A percentile compares a stretch with the other conserved stretches of the same genome.
phyloP scores from a whole-genome alignment of 306 rosid species.

The Glycine tomentella region DNA sequence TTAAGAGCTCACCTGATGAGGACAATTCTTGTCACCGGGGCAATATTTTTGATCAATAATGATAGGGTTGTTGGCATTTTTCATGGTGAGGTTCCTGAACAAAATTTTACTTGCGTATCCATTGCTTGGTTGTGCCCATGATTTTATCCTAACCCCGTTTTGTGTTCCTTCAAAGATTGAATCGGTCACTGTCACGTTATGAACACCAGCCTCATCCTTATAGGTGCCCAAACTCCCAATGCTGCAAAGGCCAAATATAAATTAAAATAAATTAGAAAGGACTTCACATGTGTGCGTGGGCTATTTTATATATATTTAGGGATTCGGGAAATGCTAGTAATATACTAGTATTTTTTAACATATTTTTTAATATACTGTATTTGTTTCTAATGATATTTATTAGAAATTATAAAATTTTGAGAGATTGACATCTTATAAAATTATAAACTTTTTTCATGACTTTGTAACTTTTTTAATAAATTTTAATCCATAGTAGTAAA shows the following conservation, averaged over 20 bases:
- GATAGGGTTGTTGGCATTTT: slow-evolving; percentile 52
- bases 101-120: slow-evolving; percentile 45
- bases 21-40: slow-evolving; percentile 14
- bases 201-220: slow-evolving; percentile 45
- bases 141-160: slow-evolving; percentile 54
- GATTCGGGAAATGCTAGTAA: too few species aligned
- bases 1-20: slow-evolving; percentile 39
- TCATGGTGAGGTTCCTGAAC: slow-evolving; percentile 51
- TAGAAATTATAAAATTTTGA: too few species aligned
- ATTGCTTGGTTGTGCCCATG: slow-evolving; percentile 51
- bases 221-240: slow-evolving; percentile 51
- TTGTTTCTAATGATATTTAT: too few species aligned
- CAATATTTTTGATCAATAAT: slow-evolving; percentile 57
- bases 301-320: too few species aligned
- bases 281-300: too few species aligned
- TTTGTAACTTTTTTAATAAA: too few species aligned
- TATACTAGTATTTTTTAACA: too few species aligned
- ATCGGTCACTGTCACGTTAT: slow-evolving; percentile 47
- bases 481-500: too few species aligned
- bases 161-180: slow-evolving; percentile 43
- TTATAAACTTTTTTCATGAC: too few species aligned
- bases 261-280: too few species aligned
- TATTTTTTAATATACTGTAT: too few species aligned
- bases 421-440: too few species aligned
- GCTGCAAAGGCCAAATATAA: slow-evolving; percentile 22